phyloP scores from a whole-genome alignment of 2,329 filamentous ascomycete species.

The Macrophomina tecta region DNA sequence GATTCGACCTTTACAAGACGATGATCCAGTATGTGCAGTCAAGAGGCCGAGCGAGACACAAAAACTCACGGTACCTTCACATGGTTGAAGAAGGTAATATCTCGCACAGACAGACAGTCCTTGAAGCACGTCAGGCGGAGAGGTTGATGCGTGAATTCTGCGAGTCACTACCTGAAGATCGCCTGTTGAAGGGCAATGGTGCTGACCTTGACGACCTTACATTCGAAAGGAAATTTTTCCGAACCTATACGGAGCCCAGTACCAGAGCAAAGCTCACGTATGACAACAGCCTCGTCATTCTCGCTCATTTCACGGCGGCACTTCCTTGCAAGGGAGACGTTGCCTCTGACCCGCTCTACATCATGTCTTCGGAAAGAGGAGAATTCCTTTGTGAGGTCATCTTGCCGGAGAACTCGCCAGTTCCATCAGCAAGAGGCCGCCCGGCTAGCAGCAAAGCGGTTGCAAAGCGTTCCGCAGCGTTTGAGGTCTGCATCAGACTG shows the following conservation, averaged over 20 bases:
- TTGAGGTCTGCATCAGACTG: conserved; percentile 77
- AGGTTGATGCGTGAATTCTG: conserved; percentile 76
- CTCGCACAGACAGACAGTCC: conserved; percentile 62
- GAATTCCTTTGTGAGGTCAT: conserved; percentile 79
- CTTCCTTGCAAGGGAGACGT: conserved; percentile 62
- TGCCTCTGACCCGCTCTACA: conserved; percentile 62
- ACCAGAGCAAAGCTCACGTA: conserved; percentile 83
- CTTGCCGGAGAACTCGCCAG: conserved; percentile 75
- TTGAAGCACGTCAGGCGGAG: conserved; percentile 65
- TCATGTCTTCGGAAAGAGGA: conserved; percentile 61
- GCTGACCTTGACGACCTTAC: conserved; percentile 63
- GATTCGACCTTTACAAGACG: conserved; percentile 87
- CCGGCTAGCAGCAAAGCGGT: conserved; percentile 72
- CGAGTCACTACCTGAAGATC: conserved; percentile 72
- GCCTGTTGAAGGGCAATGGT: conserved; percentile 59
- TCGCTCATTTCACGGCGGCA: conserved; percentile 76
- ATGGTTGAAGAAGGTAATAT: conserved; percentile 78
- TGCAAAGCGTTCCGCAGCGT: conserved; percentile 89
- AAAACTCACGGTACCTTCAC: conserved; percentile 78
- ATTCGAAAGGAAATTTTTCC: conserved; percentile 57
- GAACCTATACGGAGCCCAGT: conserved; percentile 64
- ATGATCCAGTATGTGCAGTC: conserved; percentile 97
- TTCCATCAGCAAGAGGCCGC: conserved; percentile 69
- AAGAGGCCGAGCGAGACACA: conserved; percentile 80
- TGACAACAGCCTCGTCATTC: conserved; percentile 71